Conservation (phyloP, 495 filamentous ascomycete species). For the Cairneyella variabilis region DNA sequence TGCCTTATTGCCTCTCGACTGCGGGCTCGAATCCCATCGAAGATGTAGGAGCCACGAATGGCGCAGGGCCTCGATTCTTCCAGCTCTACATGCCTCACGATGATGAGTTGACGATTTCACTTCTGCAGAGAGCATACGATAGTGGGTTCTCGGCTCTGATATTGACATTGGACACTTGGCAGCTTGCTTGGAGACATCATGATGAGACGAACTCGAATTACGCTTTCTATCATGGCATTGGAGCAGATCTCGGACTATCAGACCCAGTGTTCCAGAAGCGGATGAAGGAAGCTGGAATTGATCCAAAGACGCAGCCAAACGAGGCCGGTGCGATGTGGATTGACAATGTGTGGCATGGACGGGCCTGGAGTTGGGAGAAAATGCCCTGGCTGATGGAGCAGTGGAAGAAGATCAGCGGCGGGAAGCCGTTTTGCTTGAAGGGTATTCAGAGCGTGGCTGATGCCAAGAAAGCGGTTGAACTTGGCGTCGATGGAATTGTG, state of each 20-base stretch:
- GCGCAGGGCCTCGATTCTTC: conserved; percentile 48
- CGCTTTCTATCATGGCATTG: conserved; percentile 54
- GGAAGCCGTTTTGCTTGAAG: conserved; percentile 65
- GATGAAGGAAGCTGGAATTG: conserved; percentile 64
- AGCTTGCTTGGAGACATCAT: conserved; percentile 61
- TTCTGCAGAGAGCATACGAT: conserved; percentile 50
- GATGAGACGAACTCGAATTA: conserved; percentile 56
- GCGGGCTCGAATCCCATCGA: conserved; percentile 57
- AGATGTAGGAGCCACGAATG: conserved; percentile 56
- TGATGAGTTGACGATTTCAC: conserved; percentile 51
- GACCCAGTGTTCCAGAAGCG: conserved; percentile 4
- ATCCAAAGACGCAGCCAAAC: conserved; percentile 54
- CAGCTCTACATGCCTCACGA: conserved; percentile 67
- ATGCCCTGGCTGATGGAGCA: conserved; percentile 45
- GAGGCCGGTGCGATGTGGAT: conserved; percentile 57
- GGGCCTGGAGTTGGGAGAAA: conserved; percentile 60
- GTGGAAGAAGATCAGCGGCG: conserved; percentile 43
- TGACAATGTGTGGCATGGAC: conserved; percentile 36
- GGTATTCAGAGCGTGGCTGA: conserved; percentile 90
- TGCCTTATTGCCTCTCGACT: conserved; percentile 55
- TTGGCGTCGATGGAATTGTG: conserved; percentile 73
- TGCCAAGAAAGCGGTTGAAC: conserved; percentile 75
- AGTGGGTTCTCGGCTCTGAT: conserved; percentile 56
- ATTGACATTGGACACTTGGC: conserved; percentile 63
- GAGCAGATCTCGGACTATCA: conserved; percentile 40